These are phyloP conservation scores for Prunus yedoensis DNA, from an alignment of 331 rosid genomes.

Conservation along the genomic window DNA sequence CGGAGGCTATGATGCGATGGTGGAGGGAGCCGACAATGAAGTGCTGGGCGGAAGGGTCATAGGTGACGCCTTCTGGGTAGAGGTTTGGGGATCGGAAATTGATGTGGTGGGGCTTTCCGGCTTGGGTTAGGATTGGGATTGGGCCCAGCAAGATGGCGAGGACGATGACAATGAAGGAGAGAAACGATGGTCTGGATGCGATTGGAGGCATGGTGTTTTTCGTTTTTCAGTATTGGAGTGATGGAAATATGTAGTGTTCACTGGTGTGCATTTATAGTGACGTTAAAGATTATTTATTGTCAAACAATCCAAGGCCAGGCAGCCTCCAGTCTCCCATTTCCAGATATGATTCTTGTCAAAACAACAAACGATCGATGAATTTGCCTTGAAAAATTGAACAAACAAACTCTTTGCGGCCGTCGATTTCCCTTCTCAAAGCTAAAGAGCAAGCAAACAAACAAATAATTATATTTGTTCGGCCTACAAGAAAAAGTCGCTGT, in stretches of 20 bases:
- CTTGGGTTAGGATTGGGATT: slow-evolving; percentile 24
- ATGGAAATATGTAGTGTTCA: not conserved
- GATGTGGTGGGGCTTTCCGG: slow-evolving; percentile 48
- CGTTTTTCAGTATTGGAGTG: not conserved
- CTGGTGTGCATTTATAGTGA: not conserved
- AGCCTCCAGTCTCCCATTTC: not conserved
- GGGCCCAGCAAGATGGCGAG: slow-evolving; percentile 12
- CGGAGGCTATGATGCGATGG: slow-evolving; percentile 53
- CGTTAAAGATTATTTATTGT: not conserved
- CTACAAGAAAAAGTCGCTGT: no score
- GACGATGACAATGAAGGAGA: not conserved
- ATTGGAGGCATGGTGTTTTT: not conserved
- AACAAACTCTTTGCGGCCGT: no score
- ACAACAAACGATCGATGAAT: not conserved
- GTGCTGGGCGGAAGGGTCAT: slow-evolving; percentile 68
- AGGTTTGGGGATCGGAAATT: slow-evolving; percentile 70
- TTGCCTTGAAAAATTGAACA: no score
- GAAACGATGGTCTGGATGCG: not conserved
- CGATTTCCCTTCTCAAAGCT: not conserved
- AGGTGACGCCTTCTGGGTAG: slow-evolving; percentile 67
- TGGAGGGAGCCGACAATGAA: slow-evolving; percentile 60
- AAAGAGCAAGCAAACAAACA: no score
- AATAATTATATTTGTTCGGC: no score
- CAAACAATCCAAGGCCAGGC: not conserved
- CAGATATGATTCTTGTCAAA: slow-evolving; percentile 14